Evolutionary conservation across 2,329 filamentous ascomycete genomes (phyloP), one percentile per base, ranked within the genome.

Genomic region (Penicillium sp.): DNA sequence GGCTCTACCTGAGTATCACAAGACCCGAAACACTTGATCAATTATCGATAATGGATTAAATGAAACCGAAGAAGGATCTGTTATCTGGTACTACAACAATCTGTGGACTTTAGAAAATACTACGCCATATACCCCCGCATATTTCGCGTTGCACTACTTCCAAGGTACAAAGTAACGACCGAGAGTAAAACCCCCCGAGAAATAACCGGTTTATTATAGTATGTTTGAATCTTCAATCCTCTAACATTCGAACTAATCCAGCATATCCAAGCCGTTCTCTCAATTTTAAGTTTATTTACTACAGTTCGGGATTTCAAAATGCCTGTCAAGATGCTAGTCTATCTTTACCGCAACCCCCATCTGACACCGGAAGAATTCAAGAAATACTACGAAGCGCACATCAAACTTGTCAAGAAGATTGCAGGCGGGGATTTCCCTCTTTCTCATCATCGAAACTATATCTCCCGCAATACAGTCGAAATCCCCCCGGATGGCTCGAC

Each of bases 341-440:
- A 45, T 21, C 37, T 48, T 15, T 62, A 63, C 46, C 49, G 66
- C 50, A 65, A 62, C 19, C 62, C 58, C n/a, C 54, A 55, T 9
- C 25, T 67, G 3, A 57, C 63, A 17, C 60, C 54, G 8, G 49
- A 62, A 50, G 48, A 59, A 8, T 68, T 67, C 56, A 60, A 59
- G 42, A 56, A 58, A 19, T 57, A 48, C 38, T 68, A 66, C 49
- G 66, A 69, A 56, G 63, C 58, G 15, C 62, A 66, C 57, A 19
- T 65, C 41, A 41, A 59, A 7, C 61, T 67, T 6, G 25, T 66
- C 43, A 65, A 66, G 53, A 55, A 52, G 31, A 29, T 68, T 0
- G 46, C 60, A 19, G 57, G 58, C 19, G 57, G 59, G 10, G 49
- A 56, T 17, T 65, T 64, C n/a, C 65, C 63, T 4, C 54, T 63